phyloP scores from a whole-genome alignment of 2,329 filamentous ascomycete species.

The Xylariaceae sp. region DNA sequence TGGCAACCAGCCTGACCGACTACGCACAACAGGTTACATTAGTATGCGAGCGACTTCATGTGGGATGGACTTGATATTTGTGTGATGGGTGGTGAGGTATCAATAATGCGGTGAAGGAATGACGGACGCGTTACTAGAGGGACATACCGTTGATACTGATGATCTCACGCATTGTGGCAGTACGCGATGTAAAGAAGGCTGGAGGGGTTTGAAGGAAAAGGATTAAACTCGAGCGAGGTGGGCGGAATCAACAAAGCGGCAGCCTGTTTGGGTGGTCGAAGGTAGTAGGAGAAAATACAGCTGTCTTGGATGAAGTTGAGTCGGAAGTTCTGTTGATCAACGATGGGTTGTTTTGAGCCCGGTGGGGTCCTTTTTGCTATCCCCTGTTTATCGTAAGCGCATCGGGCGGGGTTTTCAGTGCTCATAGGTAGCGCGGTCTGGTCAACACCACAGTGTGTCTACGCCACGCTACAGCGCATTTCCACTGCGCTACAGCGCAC shows the following conservation, averaged over 20 bases:
- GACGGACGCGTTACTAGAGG: slow-evolving; percentile 35
- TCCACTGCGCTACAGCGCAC: neutral
- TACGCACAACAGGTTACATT: slow-evolving; percentile 52
- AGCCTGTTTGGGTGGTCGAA: slow-evolving; percentile 19
- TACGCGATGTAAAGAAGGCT: slow-evolving; percentile 33
- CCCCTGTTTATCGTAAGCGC: slow-evolving; percentile 28
- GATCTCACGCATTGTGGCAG: slow-evolving; percentile 91
- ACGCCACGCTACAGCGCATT: neutral
- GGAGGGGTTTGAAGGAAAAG: slow-evolving; percentile 30
- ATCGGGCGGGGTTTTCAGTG: slow-evolving; percentile 22
- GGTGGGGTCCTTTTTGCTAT: slow-evolving; percentile 29
- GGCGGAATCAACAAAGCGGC: slow-evolving; percentile 22
- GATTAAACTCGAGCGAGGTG: slow-evolving; percentile 18
- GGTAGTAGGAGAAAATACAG: slow-evolving; percentile 18
- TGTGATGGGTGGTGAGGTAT: slow-evolving; percentile 23
- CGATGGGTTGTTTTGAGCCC: slow-evolving; percentile 22
- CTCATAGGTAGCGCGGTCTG: neutral
- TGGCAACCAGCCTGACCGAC: slow-evolving; percentile 99
- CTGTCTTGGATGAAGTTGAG: slow-evolving; percentile 22
- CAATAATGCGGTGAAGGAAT: slow-evolving; percentile 42
- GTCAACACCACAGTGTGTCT: no score
- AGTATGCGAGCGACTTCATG: slow-evolving; percentile 38
- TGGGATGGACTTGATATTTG: slow-evolving; percentile 18
- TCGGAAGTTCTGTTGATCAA: slow-evolving; percentile 23
- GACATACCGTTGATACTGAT: slow-evolving; percentile 95